Conservation (phyloP, 306 rosid genomes). For the Ammopiptanthus mongolicus region DNA sequence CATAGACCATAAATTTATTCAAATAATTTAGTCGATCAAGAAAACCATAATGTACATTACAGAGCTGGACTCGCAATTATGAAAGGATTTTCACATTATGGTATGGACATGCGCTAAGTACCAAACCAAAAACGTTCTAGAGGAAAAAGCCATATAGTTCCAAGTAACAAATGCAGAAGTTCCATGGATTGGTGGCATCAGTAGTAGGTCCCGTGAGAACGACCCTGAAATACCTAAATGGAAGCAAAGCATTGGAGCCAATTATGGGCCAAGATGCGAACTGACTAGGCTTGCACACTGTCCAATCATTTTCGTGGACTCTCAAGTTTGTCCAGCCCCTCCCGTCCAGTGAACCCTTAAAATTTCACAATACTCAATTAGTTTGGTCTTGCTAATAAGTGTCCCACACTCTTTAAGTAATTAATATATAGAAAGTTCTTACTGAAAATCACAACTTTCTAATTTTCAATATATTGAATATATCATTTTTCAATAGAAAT, state of each 20-base stretch:
- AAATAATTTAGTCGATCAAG: neutral
- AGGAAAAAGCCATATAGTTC: constrained; percentile 84
- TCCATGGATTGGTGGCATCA: constrained; percentile 70
- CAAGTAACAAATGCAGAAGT: constrained; percentile 69
- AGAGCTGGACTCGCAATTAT: neutral
- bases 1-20: constrained; percentile 1
- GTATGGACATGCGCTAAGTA: neutral
- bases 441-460: too few species aligned
- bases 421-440: too few species aligned
- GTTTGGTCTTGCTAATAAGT: too few species aligned
- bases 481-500: too few species aligned
- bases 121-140: constrained; percentile 24
- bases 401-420: too few species aligned
- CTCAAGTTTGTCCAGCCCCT: constrained; percentile 72
- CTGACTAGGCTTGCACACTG: constrained; percentile 77
- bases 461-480: too few species aligned
- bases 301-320: constrained; percentile 74
- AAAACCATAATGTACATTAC: neutral
- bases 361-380: too few species aligned
- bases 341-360: constrained; percentile 84
- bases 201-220: constrained; percentile 59
- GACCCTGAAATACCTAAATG: constrained; percentile 72
- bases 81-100: neutral
- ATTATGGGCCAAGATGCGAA: constrained; percentile 85
- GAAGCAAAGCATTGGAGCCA: constrained; percentile 73